Percentiles rank a stretch among this genome's conserved stretches.
These are phyloP conservation scores for Cymbomonas tetramitiformis DNA, from an alignment of 139 green algal genomes.

Conservation along the genomic window DNA sequence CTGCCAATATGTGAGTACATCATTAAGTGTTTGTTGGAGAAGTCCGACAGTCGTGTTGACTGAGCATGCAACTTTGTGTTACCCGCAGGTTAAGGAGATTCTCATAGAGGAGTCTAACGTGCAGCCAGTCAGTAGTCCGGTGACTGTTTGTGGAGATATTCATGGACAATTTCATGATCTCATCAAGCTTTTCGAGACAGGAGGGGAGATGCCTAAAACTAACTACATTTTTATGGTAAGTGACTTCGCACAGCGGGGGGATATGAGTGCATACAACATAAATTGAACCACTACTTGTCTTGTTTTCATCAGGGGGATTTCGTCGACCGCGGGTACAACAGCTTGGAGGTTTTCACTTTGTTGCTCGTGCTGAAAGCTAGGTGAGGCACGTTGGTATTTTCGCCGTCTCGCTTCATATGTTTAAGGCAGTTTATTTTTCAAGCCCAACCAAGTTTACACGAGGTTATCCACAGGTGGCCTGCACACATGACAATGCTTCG, in stretches of 20 bases:
- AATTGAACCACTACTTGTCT: no score
- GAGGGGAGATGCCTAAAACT: constrained; percentile 78
- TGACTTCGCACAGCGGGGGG: no score
- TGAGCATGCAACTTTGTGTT: constrained; percentile 20
- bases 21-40: background rate
- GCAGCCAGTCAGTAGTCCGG: constrained; percentile 87
- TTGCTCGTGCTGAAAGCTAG: constrained; percentile 80
- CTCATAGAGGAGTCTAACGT: constrained; percentile 98
- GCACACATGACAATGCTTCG: constrained; percentile 88
- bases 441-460: background rate
- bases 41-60: constrained; percentile 9
- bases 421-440: background rate
- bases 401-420: background rate
- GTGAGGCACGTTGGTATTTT: background rate
- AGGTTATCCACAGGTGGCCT: no score
- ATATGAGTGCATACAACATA: no score
- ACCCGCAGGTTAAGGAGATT: constrained; percentile 95
- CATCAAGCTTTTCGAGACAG: constrained; percentile 87
- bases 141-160: constrained; percentile 98
- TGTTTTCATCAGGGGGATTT: no score
- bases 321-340: constrained; percentile 97
- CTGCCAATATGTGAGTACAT: constrained; percentile 82
- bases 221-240: constrained; percentile 99
- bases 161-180: constrained; percentile 98
- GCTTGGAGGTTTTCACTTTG: constrained; percentile 90